Conservation (phyloP, 2,329 filamentous ascomycete species). For the Lecanosticta acicola region DNA sequence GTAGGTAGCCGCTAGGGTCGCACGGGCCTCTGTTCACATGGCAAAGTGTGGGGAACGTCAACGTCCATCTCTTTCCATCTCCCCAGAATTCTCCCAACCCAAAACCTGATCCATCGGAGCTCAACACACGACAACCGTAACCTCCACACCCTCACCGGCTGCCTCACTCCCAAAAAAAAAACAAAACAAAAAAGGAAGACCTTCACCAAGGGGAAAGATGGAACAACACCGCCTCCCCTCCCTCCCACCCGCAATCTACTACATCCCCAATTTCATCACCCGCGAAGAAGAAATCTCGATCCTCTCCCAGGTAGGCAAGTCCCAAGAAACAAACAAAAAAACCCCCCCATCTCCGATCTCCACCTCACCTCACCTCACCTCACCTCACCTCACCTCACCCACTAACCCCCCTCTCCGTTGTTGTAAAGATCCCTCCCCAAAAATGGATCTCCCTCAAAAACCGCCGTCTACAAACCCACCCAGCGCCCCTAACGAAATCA, state of each 20-base stretch:
- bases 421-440: slow-evolving; percentile 41
- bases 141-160: too few relatives aligned
- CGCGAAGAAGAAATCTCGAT: slow-evolving; percentile 66
- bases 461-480: slow-evolving; percentile 85
- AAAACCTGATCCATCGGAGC: not conserved
- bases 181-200: too few relatives aligned
- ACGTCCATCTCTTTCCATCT: not conserved
- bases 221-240: slow-evolving; percentile 15
- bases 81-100: not conserved
- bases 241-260: slow-evolving; percentile 58
- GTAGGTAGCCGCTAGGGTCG: not conserved
- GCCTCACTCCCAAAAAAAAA: too few relatives aligned
- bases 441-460: slow-evolving; percentile 85
- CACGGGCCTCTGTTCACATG: not conserved
- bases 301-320: slow-evolving; percentile 68
- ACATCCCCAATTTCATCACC: slow-evolving; percentile 80
- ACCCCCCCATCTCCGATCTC: not conserved
- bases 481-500: slow-evolving; percentile 68
- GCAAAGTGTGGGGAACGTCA: not conserved
- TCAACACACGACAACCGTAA: not conserved
- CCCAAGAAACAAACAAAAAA: too few relatives aligned
- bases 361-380: not conserved
- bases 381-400: too few relatives aligned
- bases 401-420: too few relatives aligned
- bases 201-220: slow-evolving; percentile 6